Base-by-base conservation (phyloP, 768 basidiomycete genomes). In the Gloeostereum incarnatum region DNA sequence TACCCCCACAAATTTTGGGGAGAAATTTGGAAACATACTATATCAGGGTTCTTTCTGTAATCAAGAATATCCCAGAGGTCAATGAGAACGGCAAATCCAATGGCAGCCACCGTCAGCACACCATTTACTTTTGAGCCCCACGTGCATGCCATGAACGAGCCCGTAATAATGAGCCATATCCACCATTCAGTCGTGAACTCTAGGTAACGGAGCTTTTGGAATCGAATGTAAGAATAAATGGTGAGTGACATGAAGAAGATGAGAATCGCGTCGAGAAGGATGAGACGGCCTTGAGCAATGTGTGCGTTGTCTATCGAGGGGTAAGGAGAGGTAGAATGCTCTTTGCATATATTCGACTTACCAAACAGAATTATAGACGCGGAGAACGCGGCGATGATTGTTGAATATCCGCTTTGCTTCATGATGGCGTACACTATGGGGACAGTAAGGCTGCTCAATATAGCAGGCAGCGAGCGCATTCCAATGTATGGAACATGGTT, bases 51-150 rank as follows among this genome's bases (percentile, higher is more conserved):
- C 49, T 82, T 84, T 54, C 71, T 80, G 55, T 81, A 59, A 57
- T 99, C 96, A 51, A 98, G 61, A 30, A 98, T 69, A 47, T 83
- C 87, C 94, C 96, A 99, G 8, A 99, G 67, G 56, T 99, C 96
- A 43, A 94, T 78, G 21, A 87, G 53, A 31, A 98, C 96, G 5
- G 94, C 94, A 35, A 85, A 69, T 2, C 96, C 96, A 47, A 99
- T 79, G 10, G 87, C 75, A 29, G 78, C 39, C 41, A 99, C 97
- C 2, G 91, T 91, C 44, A 99, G 69, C 34, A 98, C 67, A 24
- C 96, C 96, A 49, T 97, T 97, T 62, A 98, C 96, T 61, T 99
- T 99, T 52, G 93, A 94, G 3, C 87, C 90, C 74, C 96, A 87
- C 2, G 92, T 89, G 58, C 91, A 91, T 23, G 92, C 90, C 76